Evolutionary conservation across 768 basidiomycete species (phyloP).

Genomic region (Russula griseocarnosa): DNA sequence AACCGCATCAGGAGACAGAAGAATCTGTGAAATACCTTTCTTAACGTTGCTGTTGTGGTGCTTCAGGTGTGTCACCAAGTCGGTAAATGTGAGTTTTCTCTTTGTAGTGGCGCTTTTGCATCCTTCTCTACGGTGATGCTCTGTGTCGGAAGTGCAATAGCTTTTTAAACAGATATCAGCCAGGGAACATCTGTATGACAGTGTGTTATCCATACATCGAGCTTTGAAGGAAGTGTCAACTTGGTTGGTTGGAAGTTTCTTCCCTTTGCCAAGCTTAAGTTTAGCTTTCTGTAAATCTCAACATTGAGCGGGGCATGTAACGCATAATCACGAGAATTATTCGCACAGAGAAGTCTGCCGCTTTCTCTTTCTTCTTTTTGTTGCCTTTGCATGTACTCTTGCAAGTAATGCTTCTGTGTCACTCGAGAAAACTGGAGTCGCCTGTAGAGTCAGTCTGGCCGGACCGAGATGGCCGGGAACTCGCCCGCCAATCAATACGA

Average conservation of each 20-base stretch:
- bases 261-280: slow-evolving; percentile 94
- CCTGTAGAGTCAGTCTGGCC: background rate
- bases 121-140: slow-evolving; percentile 62
- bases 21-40: slow-evolving; percentile 52
- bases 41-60: slow-evolving; percentile 74
- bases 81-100: slow-evolving; percentile 68
- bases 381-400: slow-evolving; percentile 65
- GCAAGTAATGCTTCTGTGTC: background rate
- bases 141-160: slow-evolving; percentile 86
- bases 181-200: background rate
- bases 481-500: slow-evolving; percentile 1
- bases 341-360: slow-evolving; percentile 77
- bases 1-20: slow-evolving; percentile 9
- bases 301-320: background rate
- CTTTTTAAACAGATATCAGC: slow-evolving; percentile 39
- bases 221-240: slow-evolving; percentile 96
- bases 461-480: background rate
- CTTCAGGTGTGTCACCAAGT: slow-evolving; percentile 72
- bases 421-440: no score
- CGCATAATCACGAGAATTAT: background rate
- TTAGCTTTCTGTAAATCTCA: slow-evolving; percentile 73
- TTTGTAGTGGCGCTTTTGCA: slow-evolving; percentile 58
- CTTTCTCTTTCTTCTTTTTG: slow-evolving; percentile 86
- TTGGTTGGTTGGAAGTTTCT: slow-evolving; percentile 73
- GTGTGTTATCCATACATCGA: slow-evolving; percentile 52